Base-by-base conservation (phyloP, 1,284 basidiomycete species). In the Heterobasidion annosum region DNA sequence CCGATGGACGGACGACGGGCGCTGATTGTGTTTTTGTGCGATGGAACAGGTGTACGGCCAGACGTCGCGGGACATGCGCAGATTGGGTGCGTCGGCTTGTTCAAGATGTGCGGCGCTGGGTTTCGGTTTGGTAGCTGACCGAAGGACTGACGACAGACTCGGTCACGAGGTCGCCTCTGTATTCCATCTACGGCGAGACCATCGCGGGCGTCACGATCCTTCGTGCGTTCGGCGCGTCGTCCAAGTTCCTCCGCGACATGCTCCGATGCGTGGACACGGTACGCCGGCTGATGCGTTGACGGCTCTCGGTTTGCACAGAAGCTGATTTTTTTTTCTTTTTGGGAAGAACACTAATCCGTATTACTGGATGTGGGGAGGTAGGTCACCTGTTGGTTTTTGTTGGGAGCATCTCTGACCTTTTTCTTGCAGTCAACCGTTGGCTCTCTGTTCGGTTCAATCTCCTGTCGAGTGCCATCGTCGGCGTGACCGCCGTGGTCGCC, bases 361-460 rank as follows among this genome's bases (percentile, higher is more conserved):
- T 66, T 91, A 88, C 62, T 94, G 91, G 91, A 84, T 86, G 76
- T 93, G 91, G 90, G 85, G 83, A 70, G 85, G n/a, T n/a, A n/a
- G n/a, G n/a, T n/a, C n/a, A n/a, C n/a, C n/a, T n/a, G n/a, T n/a
- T n/a, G n/a, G n/a, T n/a, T n/a, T n/a, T n/a, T n/a, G n/a, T n/a
- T n/a, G n/a, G 15, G 8, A 8, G 25, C 18, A 8, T 44, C 19
- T 50, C 6, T 50, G 10, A 50, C n/a, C n/a, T n/a, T n/a, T n/a
- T 32, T 37, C 40, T 9, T 46, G 0, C 62, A 84, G 87, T 90
- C 8, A 91, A 91, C 64, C 82, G 86, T 47, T 90, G 88, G 88
- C 72, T 90, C 48, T 88, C 85, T 25, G 77, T 83, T 57, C 83
- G 93, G 9, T 94, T 93, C 77, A 91, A 93, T 64, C 64, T 95